A percentile compares a stretch with the other conserved stretches of the same genome.
Conservation (phyloP, 768 basidiomycete species). For the Mycena pura region DNA sequence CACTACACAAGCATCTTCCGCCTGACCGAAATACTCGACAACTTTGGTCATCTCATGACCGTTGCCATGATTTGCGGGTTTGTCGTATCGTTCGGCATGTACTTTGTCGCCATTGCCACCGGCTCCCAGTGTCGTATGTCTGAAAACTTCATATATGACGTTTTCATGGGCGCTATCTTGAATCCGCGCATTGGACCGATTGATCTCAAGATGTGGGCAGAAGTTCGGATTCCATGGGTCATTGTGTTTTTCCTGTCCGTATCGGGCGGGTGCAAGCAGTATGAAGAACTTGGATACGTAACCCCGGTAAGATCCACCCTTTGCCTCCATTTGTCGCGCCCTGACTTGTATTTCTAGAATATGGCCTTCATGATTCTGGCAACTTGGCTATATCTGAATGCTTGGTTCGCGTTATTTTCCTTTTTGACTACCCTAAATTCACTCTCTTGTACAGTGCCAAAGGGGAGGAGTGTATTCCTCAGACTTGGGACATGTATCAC, state of each 20-base stretch:
- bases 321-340: not conserved
- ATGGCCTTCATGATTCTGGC: conserved; percentile 97
- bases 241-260: conserved; percentile 93
- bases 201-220: conserved; percentile 99
- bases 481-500: conserved; percentile 99
- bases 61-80: conserved; percentile 95
- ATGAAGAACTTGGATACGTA: conserved; percentile 89
- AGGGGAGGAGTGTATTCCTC: conserved; percentile 93
- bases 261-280: conserved; percentile 94
- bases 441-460: conserved; percentile 63
- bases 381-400: conserved; percentile 96
- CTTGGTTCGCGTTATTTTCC: conserved; percentile 62
- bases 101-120: conserved; percentile 77
- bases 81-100: conserved; percentile 78
- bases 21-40: conserved; percentile 93
- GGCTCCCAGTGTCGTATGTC: conserved; percentile 91
- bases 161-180: conserved; percentile 94
- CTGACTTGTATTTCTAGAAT: conserved; percentile 59
- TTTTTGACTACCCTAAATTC: not conserved
- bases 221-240: conserved; percentile 97
- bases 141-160: conserved; percentile 93
- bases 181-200: conserved; percentile 92
- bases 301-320: conserved; percentile 70
- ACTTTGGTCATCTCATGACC: conserved; percentile 95
- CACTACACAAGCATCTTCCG: conserved; percentile 87